Evolutionary conservation across 2,329 filamentous ascomycete genomes (phyloP).

Genomic region (Curvularia verruculosa): DNA sequence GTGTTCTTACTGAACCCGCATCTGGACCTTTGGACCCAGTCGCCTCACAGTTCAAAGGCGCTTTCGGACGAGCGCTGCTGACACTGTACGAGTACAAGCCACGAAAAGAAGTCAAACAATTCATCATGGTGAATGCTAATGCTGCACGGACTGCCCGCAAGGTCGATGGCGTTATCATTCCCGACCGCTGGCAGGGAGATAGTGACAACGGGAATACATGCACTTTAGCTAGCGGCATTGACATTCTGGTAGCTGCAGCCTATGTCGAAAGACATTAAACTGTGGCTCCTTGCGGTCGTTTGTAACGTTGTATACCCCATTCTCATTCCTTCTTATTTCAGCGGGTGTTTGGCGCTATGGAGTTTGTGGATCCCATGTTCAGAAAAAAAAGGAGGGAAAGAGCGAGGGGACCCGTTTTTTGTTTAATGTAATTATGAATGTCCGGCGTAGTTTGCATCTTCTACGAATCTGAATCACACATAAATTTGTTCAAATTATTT

Average conservation of each 20-base stretch:
- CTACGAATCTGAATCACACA: not conserved
- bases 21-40: slow-evolving; percentile 32
- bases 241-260: slow-evolving; percentile 64
- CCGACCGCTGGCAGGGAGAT: slow-evolving; percentile 66
- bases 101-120: slow-evolving; percentile 30
- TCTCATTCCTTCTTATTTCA: not conserved
- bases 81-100: slow-evolving; percentile 37
- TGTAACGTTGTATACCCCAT: slow-evolving; percentile 15
- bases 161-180: slow-evolving; percentile 55
- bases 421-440: slow-evolving; percentile 12
- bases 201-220: slow-evolving; percentile 57
- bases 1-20: slow-evolving; percentile 44
- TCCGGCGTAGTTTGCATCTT: not conserved
- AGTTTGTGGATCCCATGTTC: not conserved
- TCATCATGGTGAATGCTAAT: slow-evolving; percentile 45
- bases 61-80: slow-evolving; percentile 44
- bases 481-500: not conserved
- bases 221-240: slow-evolving; percentile 68
- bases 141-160: slow-evolving; percentile 37
- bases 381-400: not conserved
- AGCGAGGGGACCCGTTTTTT: not conserved
- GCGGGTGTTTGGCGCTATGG: slow-evolving; percentile 7
- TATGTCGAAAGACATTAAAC: slow-evolving; percentile 11
- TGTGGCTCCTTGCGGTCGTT: not conserved
- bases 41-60: slow-evolving; percentile 47